Evolutionary conservation across 176 grass and related monocot genomes (phyloP).

Genomic region (Carex parvula): DNA sequence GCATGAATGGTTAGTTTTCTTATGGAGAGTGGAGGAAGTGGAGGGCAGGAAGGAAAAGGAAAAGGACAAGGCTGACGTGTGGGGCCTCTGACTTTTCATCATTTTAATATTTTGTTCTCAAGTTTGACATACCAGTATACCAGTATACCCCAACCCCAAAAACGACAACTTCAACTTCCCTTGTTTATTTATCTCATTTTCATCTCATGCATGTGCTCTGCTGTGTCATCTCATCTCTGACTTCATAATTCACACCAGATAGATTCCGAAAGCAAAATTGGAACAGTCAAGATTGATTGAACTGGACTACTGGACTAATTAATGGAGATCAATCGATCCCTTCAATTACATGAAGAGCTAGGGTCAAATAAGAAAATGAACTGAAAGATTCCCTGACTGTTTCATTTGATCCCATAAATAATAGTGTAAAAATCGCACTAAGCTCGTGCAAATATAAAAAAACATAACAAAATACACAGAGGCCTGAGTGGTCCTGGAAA

Average conservation of each 20-base stretch:
- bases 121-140: neutral
- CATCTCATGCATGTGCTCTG: no score
- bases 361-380: neutral
- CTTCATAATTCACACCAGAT: no score
- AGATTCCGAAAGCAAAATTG: no score
- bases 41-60: slow-evolving; percentile 32
- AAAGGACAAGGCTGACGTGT: slow-evolving; percentile 42
- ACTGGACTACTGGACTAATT: no score
- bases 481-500: neutral
- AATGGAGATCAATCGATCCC: neutral
- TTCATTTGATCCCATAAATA: neutral
- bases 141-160: neutral
- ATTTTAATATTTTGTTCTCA: neutral
- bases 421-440: neutral
- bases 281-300: no score
- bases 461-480: neutral
- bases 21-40: neutral
- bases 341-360: neutral
- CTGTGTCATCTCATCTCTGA: no score
- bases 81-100: neutral
- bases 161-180: neutral
- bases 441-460: neutral
- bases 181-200: no score
- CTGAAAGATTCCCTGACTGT: neutral
- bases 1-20: slow-evolving; percentile 1